Evolutionary conservation across 2,329 filamentous ascomycete species (phyloP).

Genomic region (Aspergillus viridinutans): DNA sequence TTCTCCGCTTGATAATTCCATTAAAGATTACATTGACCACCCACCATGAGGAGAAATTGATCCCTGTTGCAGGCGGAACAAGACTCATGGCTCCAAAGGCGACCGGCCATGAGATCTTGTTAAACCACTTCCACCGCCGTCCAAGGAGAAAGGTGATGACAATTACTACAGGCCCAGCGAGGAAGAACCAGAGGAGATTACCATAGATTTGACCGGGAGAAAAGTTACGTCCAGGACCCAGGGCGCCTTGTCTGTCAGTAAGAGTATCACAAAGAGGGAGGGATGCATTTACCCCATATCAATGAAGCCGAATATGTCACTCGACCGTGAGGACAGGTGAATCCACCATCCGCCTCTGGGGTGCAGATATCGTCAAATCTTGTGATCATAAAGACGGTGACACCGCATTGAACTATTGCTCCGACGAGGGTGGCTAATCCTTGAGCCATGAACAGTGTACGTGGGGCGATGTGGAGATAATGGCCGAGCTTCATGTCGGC

Average conservation of each 20-base stretch:
- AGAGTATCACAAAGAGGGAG: not conserved
- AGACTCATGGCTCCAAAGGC: slow-evolving; percentile 62
- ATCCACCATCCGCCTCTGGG: slow-evolving; percentile 55
- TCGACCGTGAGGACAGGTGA: slow-evolving; percentile 54
- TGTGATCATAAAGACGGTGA: slow-evolving; percentile 48
- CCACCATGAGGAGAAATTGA: slow-evolving; percentile 67
- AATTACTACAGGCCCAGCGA: slow-evolving; percentile 61
- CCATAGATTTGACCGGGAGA: slow-evolving; percentile 59
- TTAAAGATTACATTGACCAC: slow-evolving; percentile 47
- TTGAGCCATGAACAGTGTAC: slow-evolving; percentile 49
- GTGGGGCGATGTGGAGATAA: slow-evolving; percentile 44
- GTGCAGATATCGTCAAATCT: slow-evolving; percentile 48
- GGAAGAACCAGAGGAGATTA: slow-evolving; percentile 66
- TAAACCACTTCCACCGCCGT: slow-evolving; percentile 56
- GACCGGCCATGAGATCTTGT: slow-evolving; percentile 65
- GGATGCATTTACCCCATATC: slow-evolving; percentile 55
- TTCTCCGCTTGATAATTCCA: slow-evolving; percentile 39
- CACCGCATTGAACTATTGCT: slow-evolving; percentile 47
- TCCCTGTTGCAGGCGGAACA: slow-evolving; percentile 65
- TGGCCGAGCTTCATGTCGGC: slow-evolving; percentile 64
- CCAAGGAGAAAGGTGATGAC: slow-evolving; percentile 58
- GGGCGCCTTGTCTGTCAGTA: slow-evolving; percentile 40
- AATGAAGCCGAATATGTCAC: slow-evolving; percentile 66
- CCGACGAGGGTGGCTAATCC: slow-evolving; percentile 49
- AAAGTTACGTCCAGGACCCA: slow-evolving; percentile 67